Percentiles rank a stretch among this genome's conserved stretches.
phyloP scores from a whole-genome alignment of 2,329 filamentous ascomycete species.

The Neopestalotiopsis sp. region DNA sequence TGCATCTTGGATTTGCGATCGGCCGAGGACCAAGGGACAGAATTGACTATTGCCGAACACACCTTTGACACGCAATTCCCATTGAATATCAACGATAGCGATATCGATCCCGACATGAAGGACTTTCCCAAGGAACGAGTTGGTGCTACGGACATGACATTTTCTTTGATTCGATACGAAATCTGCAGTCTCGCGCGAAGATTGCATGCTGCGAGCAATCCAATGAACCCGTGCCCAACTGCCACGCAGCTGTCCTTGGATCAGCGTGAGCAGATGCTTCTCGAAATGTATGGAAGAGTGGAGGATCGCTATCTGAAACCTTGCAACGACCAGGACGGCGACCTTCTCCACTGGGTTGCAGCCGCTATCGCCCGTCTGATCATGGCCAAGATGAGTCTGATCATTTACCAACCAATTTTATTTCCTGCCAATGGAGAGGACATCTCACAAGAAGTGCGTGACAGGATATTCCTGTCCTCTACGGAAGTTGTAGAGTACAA shows the following conservation, averaged over 20 bases:
- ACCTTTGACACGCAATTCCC: slow-evolving; percentile 60
- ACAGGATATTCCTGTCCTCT: slow-evolving; percentile 53
- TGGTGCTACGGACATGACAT: slow-evolving; percentile 59
- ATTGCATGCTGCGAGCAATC: slow-evolving; percentile 42
- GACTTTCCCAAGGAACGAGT: slow-evolving; percentile 50
- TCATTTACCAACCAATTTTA: slow-evolving; percentile 58
- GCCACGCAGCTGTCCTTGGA: slow-evolving; percentile 41
- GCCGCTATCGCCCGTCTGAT: slow-evolving; percentile 54
- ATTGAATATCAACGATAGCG: slow-evolving; percentile 61
- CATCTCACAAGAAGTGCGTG: slow-evolving; percentile 43
- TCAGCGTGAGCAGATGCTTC: slow-evolving; percentile 50
- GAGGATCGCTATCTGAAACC: slow-evolving; percentile 59
- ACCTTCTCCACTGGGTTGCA: slow-evolving; percentile 55
- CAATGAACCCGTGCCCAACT: slow-evolving; percentile 35
- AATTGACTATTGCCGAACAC: slow-evolving; percentile 48
- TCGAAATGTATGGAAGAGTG: slow-evolving; percentile 51
- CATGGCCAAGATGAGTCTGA: slow-evolving; percentile 58
- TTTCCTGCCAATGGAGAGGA: slow-evolving; percentile 45
- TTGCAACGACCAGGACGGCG: slow-evolving; percentile 49
- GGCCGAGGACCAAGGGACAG: slow-evolving; percentile 63
- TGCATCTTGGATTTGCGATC: slow-evolving; percentile 64
- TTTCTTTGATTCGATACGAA: slow-evolving; percentile 48
- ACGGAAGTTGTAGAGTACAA: slow-evolving; percentile 63
- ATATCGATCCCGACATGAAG: slow-evolving; percentile 52
- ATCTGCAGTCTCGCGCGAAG: slow-evolving; percentile 46